Base-by-base conservation (phyloP, 2,329 filamentous ascomycete species). In the Amesomyces nigricolor region DNA sequence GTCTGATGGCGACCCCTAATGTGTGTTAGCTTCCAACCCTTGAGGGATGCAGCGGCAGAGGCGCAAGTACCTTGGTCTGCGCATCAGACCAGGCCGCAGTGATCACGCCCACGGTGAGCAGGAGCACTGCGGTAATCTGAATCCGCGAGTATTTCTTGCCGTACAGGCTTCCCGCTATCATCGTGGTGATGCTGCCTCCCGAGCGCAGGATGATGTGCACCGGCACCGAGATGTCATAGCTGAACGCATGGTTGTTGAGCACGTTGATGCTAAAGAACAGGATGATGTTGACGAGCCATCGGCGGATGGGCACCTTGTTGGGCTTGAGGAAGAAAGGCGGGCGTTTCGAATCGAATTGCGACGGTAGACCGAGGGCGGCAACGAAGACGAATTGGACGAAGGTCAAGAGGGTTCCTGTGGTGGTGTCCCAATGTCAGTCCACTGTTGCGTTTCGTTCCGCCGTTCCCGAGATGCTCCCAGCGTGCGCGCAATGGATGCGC, bases 241-340 rank as follows among this genome's bases (percentile, higher is more conserved):
- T 91, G 71, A 99, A 99, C 6, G 92, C 94, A 77, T 92, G 92
- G 66, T 99, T 99, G 73, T 99, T 99, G 67, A 99, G 75, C 56
- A 97, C 83, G 66, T 97, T 99, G 72, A 99, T 94, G 59, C 82
- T 81, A 70, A 95, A 94, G 73, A 97, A 97, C 63, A 96, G 81
- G 4, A 87, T 75, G 42, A 96, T 96, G 68, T 95, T 96, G 66
- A 92, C 77, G 48, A 89, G 68, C 91, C 94, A 97, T 68, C 89
- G 87, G 47, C 79, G 79, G 53, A 97, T 76, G 0, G 94, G 94
- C 4, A 97, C 89, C 50, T 83, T 84, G 62, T 91, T 91, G 16
- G 82, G 82, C 54, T 82, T 83, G 44, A 97, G 71, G 65, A 89
- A 92, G 61, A 90, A 82, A 0, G 86, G 85, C 8, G 81, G 81